Evolutionary conservation across 352 stramenopile species (phyloP).

Genomic region (Phytophthora capsici): DNA sequence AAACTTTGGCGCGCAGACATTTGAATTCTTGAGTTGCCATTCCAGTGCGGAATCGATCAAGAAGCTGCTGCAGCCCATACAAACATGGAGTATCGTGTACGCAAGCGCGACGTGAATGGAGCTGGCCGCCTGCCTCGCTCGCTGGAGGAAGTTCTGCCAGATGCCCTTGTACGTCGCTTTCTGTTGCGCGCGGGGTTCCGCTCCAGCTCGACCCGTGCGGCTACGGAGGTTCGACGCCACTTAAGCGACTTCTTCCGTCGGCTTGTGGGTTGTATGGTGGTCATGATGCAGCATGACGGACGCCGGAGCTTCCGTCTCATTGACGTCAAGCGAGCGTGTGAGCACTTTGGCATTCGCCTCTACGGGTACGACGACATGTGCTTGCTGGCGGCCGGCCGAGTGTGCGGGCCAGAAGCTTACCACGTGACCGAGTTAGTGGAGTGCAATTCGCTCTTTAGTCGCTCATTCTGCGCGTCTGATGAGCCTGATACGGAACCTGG

Average conservation of each 20-base stretch:
- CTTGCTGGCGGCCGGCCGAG: conserved; percentile 37
- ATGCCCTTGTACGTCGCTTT: conserved; percentile 70
- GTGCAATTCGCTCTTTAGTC: conserved; percentile 41
- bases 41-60: conserved; percentile 37
- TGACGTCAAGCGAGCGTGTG: conserved; percentile 73
- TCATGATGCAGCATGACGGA: conserved; percentile 53
- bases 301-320: conserved; percentile 55
- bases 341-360: conserved; percentile 68
- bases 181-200: conserved; percentile 73
- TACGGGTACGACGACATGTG: conserved; percentile 88
- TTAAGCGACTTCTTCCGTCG: conserved; percentile 62
- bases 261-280: conserved; percentile 56
- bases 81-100: conserved; percentile 61
- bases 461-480: conserved; percentile 39
- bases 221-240: conserved; percentile 50
- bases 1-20: conserved; percentile 13
- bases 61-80: conserved; percentile 16
- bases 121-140: conserved; percentile 20
- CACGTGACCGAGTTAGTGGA: conserved; percentile 85
- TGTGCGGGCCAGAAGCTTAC: conserved; percentile 38
- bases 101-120: conserved; percentile 46
- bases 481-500: conserved; percentile 71
- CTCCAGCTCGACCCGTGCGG: conserved; percentile 45
- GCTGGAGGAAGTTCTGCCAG: conserved; percentile 45
- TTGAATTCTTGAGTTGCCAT: conserved; percentile 23